A percentile compares a stretch with the other conserved stretches of the same genome.
phyloP scores from a whole-genome alignment of 1,139 yeast genomes.

The Spathaspora sp. region DNA sequence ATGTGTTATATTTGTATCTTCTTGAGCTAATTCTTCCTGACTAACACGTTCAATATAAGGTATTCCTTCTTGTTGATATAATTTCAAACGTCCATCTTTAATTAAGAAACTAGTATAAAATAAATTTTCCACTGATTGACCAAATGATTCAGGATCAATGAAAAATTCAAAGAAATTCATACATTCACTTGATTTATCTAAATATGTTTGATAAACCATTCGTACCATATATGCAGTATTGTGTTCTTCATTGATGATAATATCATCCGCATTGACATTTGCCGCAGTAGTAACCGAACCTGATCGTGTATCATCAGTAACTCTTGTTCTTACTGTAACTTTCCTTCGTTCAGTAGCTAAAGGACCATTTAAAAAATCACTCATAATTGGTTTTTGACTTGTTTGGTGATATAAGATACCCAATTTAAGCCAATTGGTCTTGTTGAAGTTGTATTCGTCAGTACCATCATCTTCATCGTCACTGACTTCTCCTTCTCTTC shows the following conservation, averaged over 20 bases:
- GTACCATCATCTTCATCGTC: slow-evolving; percentile 11
- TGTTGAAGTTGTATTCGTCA: slow-evolving; percentile 29
- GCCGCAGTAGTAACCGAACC: slow-evolving; percentile 50
- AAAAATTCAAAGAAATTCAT: slow-evolving; percentile 66
- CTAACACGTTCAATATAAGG: slow-evolving; percentile 29
- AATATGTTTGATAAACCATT: slow-evolving; percentile 41
- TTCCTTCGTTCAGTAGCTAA: slow-evolving; percentile 59
- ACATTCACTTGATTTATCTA: slow-evolving; percentile 28
- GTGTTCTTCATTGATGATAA: slow-evolving; percentile 47
- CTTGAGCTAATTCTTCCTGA: slow-evolving; percentile 15
- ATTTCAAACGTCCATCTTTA: slow-evolving; percentile 63
- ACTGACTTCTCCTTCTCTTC: background rate
- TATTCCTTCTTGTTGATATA: slow-evolving; percentile 47
- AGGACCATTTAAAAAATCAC: slow-evolving; percentile 72
- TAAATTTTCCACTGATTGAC: slow-evolving; percentile 79
- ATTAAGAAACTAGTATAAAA: slow-evolving; percentile 80
- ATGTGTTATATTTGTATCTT: background rate
- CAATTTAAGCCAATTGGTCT: slow-evolving; percentile 57
- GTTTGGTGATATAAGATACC: slow-evolving; percentile 54
- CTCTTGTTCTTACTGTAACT: slow-evolving; percentile 33
- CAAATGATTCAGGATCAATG: slow-evolving; percentile 72
- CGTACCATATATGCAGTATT: slow-evolving; percentile 64
- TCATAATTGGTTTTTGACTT: slow-evolving; percentile 49
- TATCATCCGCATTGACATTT: slow-evolving; percentile 50
- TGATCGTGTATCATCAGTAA: slow-evolving; percentile 44